Base-by-base conservation (phyloP, 164 flowering plant genomes). In the Nymphaea colorata region DNA sequence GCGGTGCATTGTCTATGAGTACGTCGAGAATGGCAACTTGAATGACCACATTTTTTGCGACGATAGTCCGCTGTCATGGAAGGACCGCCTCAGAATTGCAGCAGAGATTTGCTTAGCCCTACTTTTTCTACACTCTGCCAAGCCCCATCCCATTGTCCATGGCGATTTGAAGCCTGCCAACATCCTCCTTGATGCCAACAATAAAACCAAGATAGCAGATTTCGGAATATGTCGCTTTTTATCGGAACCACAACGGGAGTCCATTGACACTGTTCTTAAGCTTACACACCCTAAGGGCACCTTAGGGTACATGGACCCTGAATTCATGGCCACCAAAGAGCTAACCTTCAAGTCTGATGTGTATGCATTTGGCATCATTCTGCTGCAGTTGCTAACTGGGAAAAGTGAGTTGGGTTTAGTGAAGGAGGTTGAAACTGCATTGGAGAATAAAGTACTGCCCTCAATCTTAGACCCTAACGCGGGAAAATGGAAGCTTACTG, bases 11-110 rank as follows among this genome's bases (percentile, higher is more conserved):
- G 59, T 93, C 47, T 93, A 91, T 53, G 98, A 93, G 73, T 91
- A 81, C 79, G 90, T 86, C 43, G 80, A 86, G 11, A 81, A 83
- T 75, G 98, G 98, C 60, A 93, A 90, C 75, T 88, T 93, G 43
- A 97, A 93, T 76, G 96, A 93, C 67, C 87, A 90, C n/a, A 94
- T 93, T 43, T 55, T 55, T 68, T 14, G 68, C 16, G 74, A 70
- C 41, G 72, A 61, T 41, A 76, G 47, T 65, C 17, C 45, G 8
- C 82, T 88, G 5, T 53, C 66, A 42, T 88, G 93, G 93, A 74
- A 74, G 42, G 77, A 75, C 14, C 78, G 96, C 4, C 64, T 90
- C 55, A 82, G 84, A 36, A 87, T 90, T 12, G 83, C 85, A 7
- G 64, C 82, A 4, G 83, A 90, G 62, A 73, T 85, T 5, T 76